phyloP scores from a whole-genome alignment of 2,329 filamentous ascomycete species.

The Fusarium veterinarium region DNA sequence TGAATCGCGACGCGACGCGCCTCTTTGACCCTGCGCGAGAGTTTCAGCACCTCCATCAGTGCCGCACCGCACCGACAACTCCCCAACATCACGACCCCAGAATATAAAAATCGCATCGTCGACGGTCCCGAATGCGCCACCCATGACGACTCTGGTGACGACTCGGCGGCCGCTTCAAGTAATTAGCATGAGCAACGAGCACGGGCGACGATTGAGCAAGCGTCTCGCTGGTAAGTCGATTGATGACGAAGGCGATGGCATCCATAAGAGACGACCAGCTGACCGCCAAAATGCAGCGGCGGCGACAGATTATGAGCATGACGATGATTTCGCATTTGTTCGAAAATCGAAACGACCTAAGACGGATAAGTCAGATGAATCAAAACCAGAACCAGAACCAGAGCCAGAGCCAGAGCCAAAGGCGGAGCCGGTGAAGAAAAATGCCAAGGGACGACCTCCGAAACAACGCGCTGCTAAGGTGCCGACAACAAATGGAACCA shows the following conservation, averaged over 20 bases:
- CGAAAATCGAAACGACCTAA: constrained; percentile 75
- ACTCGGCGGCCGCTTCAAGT: constrained; percentile 73
- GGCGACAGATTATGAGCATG: constrained; percentile 70
- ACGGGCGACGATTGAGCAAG: constrained; percentile 72
- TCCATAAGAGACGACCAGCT: constrained; percentile 25
- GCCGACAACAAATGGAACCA: constrained; percentile 42
- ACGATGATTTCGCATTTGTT: constrained; percentile 82
- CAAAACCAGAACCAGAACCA: constrained; percentile 43
- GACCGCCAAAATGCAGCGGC: constrained; percentile 44
- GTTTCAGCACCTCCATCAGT: constrained; percentile 18
- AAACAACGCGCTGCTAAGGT: constrained; percentile 51
- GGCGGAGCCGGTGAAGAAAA: constrained; percentile 58
- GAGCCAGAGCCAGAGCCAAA: constrained; percentile 32
- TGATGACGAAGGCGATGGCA: constrained; percentile 10
- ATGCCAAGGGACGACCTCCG: constrained; percentile 46
- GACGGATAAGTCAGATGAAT: constrained; percentile 59
- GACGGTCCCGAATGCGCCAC: constrained; percentile 57
- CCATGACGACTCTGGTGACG: constrained; percentile 77
- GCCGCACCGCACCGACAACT: constrained; percentile 21
- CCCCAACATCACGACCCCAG: constrained; percentile 31
- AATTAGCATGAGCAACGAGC: constrained; percentile 76
- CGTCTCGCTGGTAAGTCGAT: constrained; percentile 68
- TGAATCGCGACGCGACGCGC: constrained; percentile 40
- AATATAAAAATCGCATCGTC: constrained; percentile 26
- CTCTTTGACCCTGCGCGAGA: constrained; percentile 21